Base-by-base conservation (phyloP, 2,329 filamentous ascomycete species). In the Chaetothyriales sp. region DNA sequence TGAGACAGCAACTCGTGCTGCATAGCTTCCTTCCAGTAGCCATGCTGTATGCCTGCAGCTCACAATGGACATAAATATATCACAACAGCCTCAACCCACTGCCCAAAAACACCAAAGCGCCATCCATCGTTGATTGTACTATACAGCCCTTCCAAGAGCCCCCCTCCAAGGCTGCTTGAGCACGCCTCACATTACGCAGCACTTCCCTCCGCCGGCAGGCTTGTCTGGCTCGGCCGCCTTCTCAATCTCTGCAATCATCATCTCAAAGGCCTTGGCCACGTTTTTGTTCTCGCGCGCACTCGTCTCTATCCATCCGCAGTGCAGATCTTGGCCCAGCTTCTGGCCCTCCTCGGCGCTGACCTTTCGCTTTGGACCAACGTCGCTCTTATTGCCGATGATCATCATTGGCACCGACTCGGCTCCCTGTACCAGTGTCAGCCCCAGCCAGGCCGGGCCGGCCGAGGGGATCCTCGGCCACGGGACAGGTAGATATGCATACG, bases 381-480 rank as follows among this genome's bases (percentile, higher is more conserved):
- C 92, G 66, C 84, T 89, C 75, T 98, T 98, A 76, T 98, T 98
- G 62, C 89, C 92, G 50, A 98, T 89, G 56, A 98, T 84, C 62
- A 94, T 87, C 62, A 97, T 83, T 8, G 92, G 92, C 49, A 95
- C 88, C 68, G 84, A 85, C 62, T 95, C 89, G 54, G 89, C 86
- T 59, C 92, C 92, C 86, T 95, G 60, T 45, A 18, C n/a, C n/a
- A 52, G 44, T 48, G 40, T 29, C 8, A 44, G 46, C 44, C 29
- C 4, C 13, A 50, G 50, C 49, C 19, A 47, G 55, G 37, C 40
- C 9, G 49, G 46, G 52, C 44, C 25, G 44, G 44, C 43, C 53
- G 13, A 47, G n/a, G 40, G 13, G 15, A 5, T 9, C 33, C 2
- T 40, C 10, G 4, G 44, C 40, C 40, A 15, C 33, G 10, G 10